A percentile compares a stretch with the other conserved stretches of the same genome.
Conservation (phyloP, 1,284 basidiomycete species). For the Coriolopsis trogii region DNA sequence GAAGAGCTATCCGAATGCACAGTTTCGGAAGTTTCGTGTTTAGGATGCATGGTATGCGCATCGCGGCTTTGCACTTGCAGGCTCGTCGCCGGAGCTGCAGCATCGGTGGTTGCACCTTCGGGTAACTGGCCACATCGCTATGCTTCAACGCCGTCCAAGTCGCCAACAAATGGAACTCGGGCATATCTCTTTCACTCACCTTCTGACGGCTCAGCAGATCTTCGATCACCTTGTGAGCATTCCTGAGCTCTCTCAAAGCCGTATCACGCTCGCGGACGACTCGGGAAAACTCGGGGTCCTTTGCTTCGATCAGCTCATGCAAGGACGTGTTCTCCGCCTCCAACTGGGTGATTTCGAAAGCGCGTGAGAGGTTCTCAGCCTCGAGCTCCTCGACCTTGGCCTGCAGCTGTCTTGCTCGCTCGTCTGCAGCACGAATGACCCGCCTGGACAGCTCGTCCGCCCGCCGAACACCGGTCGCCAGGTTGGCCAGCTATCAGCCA, state of each 20-base stretch:
- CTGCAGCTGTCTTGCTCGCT: slow-evolving; percentile 5
- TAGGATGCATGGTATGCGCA: too few species aligned
- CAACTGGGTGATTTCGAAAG: slow-evolving; percentile 14
- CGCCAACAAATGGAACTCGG: not conserved
- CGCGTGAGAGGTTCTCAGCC: slow-evolving; percentile 14
- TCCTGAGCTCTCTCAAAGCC: slow-evolving; percentile 21
- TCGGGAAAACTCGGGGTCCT: slow-evolving; percentile 12
- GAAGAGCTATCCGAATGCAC: slow-evolving; percentile 17
- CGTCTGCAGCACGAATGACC: slow-evolving; percentile 4
- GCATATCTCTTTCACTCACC: slow-evolving; percentile 7
- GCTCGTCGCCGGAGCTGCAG: not conserved
- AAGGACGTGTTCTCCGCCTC: slow-evolving; percentile 26
- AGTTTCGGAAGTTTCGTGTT: not conserved
- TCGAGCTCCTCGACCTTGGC: slow-evolving; percentile 23
- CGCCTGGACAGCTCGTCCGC: slow-evolving; percentile 22
- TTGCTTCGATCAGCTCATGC: slow-evolving; percentile 13
- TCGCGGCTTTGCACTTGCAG: too few species aligned
- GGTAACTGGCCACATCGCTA: not conserved
- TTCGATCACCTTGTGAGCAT: slow-evolving; percentile 22
- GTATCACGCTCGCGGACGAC: slow-evolving; percentile 23
- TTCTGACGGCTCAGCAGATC: slow-evolving; percentile 15
- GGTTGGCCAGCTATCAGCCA: slow-evolving; percentile 20
- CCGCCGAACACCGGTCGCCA: slow-evolving; percentile 14
- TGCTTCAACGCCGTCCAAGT: not conserved
- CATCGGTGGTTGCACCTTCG: not conserved